phyloP scores from a whole-genome alignment of 495 filamentous ascomycete genomes.

The Hapsidospora chrysogenum region DNA sequence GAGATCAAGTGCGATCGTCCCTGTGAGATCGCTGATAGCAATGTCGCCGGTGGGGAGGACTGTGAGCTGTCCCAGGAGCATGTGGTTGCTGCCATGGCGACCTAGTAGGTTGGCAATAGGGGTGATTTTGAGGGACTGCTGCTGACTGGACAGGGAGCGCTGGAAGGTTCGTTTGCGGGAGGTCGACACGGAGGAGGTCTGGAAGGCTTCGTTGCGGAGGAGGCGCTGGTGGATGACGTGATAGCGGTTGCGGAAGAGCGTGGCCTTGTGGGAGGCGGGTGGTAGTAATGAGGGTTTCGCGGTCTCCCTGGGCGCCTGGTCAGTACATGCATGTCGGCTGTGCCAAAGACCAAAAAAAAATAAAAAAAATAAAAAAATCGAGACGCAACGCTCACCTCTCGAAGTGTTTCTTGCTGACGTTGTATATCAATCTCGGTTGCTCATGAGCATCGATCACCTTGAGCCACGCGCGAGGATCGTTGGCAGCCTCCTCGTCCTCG shows the following conservation, averaged over 20 bases:
- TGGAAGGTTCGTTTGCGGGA: slow-evolving; percentile 29
- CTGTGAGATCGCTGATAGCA: slow-evolving; percentile 70
- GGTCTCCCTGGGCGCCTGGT: slow-evolving; percentile 22
- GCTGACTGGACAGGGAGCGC: slow-evolving; percentile 34
- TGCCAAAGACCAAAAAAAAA: neutral
- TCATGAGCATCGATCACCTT: slow-evolving; percentile 65
- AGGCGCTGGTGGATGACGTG: slow-evolving; percentile 81
- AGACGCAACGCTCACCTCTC: slow-evolving; percentile 42
- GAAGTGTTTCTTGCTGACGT: slow-evolving; percentile 78
- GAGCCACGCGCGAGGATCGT: slow-evolving; percentile 59
- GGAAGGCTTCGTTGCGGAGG: slow-evolving; percentile 84
- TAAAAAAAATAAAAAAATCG: neutral
- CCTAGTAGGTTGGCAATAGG: slow-evolving; percentile 88
- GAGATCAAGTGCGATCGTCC: slow-evolving; percentile 71
- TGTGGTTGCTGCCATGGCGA: slow-evolving; percentile 66
- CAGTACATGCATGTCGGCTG: slow-evolving; percentile 2
- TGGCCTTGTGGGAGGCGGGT: slow-evolving; percentile 61
- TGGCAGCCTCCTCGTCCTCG: slow-evolving; percentile 37
- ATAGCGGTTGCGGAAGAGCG: slow-evolving; percentile 75
- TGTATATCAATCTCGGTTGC: slow-evolving; percentile 78
- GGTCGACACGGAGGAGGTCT: slow-evolving; percentile 49
- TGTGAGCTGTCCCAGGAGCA: slow-evolving; percentile 71
- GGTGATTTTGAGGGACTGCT: slow-evolving; percentile 72
- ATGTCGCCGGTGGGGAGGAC: slow-evolving; percentile 69
- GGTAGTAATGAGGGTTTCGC: slow-evolving; percentile 65